These are phyloP conservation scores for Malus asiatica DNA, from an alignment of 306 rosid species.

Conservation along the genomic window DNA sequence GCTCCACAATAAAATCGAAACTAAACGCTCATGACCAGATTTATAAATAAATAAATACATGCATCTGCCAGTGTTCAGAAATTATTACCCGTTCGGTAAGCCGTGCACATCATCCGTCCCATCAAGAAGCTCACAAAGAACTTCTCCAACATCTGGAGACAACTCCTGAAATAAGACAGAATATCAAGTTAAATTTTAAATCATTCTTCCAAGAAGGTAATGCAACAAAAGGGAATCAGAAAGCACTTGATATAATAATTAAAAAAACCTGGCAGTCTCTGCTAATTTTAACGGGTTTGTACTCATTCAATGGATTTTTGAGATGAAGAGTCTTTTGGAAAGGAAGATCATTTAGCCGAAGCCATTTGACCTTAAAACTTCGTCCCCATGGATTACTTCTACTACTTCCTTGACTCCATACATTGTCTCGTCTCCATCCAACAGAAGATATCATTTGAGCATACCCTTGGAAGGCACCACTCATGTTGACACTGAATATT, in stretches of 20 bases:
- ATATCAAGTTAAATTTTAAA: slow-evolving; percentile 15
- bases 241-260: slow-evolving; percentile 1
- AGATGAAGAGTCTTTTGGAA: slow-evolving; percentile 75
- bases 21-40: slow-evolving; percentile 5
- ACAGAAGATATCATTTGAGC: slow-evolving; percentile 73
- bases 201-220: slow-evolving; percentile 3
- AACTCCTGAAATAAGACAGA: slow-evolving; percentile 49
- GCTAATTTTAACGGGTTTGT: slow-evolving; percentile 85
- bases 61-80: slow-evolving; percentile 10
- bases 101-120: slow-evolving; percentile 30
- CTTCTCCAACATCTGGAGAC: slow-evolving; percentile 65
- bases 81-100: slow-evolving; percentile 34
- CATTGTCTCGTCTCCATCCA: slow-evolving; percentile 67
- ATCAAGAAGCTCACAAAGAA: slow-evolving; percentile 76
- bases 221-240: not conserved
- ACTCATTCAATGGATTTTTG: slow-evolving; percentile 74
- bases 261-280: slow-evolving; percentile 68
- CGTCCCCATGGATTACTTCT: slow-evolving; percentile 73
- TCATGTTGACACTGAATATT: slow-evolving; percentile 78
- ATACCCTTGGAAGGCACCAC: slow-evolving; percentile 85
- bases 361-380: slow-evolving; percentile 76
- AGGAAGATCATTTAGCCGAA: slow-evolving; percentile 57
- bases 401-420: slow-evolving; percentile 64
- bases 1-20: slow-evolving; percentile 26
- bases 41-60: slow-evolving; percentile 2